phyloP scores from a whole-genome alignment of 2,329 filamentous ascomycete species.

The Sclerotinia spermophila region DNA sequence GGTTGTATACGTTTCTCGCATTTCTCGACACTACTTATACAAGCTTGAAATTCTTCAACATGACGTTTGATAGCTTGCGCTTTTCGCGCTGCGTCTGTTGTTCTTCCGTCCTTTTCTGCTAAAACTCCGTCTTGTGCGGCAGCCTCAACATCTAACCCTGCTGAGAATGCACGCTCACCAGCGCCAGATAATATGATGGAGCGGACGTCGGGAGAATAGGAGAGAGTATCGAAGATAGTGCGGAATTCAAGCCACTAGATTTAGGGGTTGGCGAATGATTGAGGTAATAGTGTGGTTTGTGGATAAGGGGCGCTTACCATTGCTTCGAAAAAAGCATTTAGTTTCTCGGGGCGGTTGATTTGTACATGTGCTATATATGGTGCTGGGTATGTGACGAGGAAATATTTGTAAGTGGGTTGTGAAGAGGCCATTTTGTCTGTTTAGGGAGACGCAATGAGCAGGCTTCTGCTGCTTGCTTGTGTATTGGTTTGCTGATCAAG shows the following conservation, averaged over 20 bases:
- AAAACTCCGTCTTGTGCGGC: conserved; percentile 53
- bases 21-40: conserved; percentile 70
- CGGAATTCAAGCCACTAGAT: conserved; percentile 70
- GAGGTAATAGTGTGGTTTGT: background rate
- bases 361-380: conserved; percentile 84
- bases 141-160: conserved; percentile 78
- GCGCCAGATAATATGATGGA: conserved; percentile 76
- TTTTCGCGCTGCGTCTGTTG: conserved; percentile 59
- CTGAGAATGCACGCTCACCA: conserved; percentile 79
- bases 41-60: conserved; percentile 76
- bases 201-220: conserved; percentile 67
- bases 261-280: background rate
- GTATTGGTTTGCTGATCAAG: background rate
- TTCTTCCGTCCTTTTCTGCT: conserved; percentile 25
- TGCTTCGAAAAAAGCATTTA: conserved; percentile 80
- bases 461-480: background rate
- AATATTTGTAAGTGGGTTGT: conserved; percentile 28
- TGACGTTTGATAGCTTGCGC: conserved; percentile 61
- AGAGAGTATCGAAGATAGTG: conserved; percentile 67
- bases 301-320: conserved; percentile 46
- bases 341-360: conserved; percentile 80
- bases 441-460: background rate
- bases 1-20: conserved; percentile 75
- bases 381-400: conserved; percentile 64
- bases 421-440: conserved; percentile 21